A percentile compares a stretch with the other conserved stretches of the same genome.
Evolutionary conservation across 2,329 filamentous ascomycete genomes (phyloP).

Genomic region (Trichoderma sp.): DNA sequence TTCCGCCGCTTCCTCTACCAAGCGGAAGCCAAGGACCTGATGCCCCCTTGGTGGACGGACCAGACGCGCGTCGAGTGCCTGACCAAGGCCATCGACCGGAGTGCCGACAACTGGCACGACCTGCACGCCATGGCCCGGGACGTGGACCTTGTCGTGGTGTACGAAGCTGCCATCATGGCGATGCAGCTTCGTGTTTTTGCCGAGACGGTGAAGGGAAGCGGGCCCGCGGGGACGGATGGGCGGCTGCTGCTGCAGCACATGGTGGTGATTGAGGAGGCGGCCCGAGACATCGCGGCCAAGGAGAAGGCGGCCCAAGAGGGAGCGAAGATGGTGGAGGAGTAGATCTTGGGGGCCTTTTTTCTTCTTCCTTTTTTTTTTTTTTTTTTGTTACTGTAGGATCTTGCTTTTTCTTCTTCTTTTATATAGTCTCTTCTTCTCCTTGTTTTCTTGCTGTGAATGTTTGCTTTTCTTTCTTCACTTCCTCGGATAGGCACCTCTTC

Average conservation of each 20-base stretch:
- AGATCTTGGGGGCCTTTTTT: no score
- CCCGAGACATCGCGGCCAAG: background rate
- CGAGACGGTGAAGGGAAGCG: conserved; percentile 8
- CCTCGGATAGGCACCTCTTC: no score
- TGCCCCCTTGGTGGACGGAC: conserved; percentile 19
- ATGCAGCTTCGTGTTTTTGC: conserved; percentile 22
- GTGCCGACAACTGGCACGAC: conserved; percentile 23
- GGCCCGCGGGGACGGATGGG: conserved; percentile 5
- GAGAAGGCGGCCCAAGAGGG: no score
- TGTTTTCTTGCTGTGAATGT: no score
- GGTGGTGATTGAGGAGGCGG: conserved; percentile 12
- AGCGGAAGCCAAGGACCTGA: conserved; percentile 6
- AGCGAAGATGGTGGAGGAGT: no score
- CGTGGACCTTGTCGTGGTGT: conserved; percentile 17
- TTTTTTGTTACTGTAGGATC: no score
- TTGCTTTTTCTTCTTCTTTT: no score
- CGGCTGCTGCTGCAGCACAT: conserved; percentile 15
- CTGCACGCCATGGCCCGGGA: conserved; percentile 9
- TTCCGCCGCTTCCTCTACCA: background rate
- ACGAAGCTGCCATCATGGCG: conserved; percentile 14
- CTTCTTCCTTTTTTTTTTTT: no score
- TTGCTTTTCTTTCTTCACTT: no score
- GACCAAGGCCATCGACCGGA: conserved; percentile 4
- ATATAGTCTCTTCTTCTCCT: no score
- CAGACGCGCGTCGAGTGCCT: conserved; percentile 22